Percentiles rank a stretch among this genome's conserved stretches.
Conservation (phyloP, 495 filamentous ascomycete genomes). For the Penicillium dipodomyicola region DNA sequence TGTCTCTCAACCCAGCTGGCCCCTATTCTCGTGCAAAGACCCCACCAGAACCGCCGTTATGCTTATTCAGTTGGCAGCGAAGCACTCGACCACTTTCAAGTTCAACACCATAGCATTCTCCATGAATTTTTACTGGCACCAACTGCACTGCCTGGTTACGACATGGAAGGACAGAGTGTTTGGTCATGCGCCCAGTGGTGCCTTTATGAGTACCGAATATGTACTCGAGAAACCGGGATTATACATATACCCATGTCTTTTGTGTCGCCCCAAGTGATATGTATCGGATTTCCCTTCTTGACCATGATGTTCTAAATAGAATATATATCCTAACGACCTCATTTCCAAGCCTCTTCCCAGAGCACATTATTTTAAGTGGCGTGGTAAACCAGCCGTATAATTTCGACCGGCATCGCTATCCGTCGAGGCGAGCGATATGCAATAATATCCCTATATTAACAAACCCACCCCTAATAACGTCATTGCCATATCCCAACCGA, state of each 20-base stretch:
- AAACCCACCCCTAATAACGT: not conserved
- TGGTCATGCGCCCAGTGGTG: not conserved
- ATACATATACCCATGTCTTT: not conserved
- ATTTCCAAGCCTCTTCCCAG: not conserved
- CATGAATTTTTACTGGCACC: not conserved
- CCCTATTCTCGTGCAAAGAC: no score
- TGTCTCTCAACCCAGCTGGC: no score
- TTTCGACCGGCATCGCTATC: not conserved
- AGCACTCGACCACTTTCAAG: not conserved
- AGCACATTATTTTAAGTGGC: not conserved
- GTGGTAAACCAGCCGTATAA: not conserved
- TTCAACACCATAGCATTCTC: not conserved
- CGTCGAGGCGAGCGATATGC: not conserved
- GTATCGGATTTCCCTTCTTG: not conserved
- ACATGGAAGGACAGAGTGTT: not conserved
- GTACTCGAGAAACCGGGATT: not conserved
- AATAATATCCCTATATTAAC: not conserved
- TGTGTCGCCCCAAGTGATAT: not conserved
- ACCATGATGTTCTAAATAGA: not conserved
- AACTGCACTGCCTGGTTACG: not conserved
- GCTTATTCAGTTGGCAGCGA: no score
- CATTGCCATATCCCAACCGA: not conserved
- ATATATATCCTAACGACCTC: not conserved
- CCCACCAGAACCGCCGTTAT: no score
- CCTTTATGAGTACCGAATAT: not conserved